A percentile compares a stretch with the other conserved stretches of the same genome.
Conservation (phyloP, 805 yeast species). For the Millerago galiae region DNA sequence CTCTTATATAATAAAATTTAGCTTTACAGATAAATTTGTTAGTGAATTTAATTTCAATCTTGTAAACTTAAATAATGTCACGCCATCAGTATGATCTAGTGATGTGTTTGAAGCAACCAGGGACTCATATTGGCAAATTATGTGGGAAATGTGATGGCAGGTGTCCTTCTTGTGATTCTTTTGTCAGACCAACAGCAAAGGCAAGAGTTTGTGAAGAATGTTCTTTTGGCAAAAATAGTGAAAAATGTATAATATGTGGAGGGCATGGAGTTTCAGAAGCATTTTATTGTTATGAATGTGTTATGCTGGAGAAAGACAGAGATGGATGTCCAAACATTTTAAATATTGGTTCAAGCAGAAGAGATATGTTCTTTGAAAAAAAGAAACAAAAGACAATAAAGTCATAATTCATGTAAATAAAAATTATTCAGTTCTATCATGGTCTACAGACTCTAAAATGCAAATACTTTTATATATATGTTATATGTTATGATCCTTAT, state of each 20-base stretch:
- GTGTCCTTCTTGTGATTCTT: conserved; percentile 87
- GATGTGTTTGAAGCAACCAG: conserved; percentile 82
- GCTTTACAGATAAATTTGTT: too few species aligned
- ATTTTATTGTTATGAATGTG: conserved; percentile 82
- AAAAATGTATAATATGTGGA: conserved; percentile 77
- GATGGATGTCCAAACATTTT: conserved; percentile 90
- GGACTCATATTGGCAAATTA: conserved; percentile 59
- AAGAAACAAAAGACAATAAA: conserved; percentile 28
- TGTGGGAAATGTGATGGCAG: conserved; percentile 87
- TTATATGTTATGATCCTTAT: neutral
- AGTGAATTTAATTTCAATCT: neutral
- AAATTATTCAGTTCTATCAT: neutral
- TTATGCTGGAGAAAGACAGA: conserved; percentile 66
- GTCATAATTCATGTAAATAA: neutral
- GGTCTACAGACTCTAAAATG: too few species aligned
- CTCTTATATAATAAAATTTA: too few species aligned
- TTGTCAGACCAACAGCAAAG: conserved; percentile 58
- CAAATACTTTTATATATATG: too few species aligned
- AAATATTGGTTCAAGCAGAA: conserved; percentile 71
- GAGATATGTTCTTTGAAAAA: conserved; percentile 59
- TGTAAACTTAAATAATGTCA: conserved; percentile 46
- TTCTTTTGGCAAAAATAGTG: conserved; percentile 58
- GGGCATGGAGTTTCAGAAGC: conserved; percentile 61
- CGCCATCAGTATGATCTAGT: conserved; percentile 83
- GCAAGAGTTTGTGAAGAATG: conserved; percentile 84